These are phyloP conservation scores for Quercus lobata DNA, from an alignment of 331 rosid species.

Conservation along the genomic window DNA sequence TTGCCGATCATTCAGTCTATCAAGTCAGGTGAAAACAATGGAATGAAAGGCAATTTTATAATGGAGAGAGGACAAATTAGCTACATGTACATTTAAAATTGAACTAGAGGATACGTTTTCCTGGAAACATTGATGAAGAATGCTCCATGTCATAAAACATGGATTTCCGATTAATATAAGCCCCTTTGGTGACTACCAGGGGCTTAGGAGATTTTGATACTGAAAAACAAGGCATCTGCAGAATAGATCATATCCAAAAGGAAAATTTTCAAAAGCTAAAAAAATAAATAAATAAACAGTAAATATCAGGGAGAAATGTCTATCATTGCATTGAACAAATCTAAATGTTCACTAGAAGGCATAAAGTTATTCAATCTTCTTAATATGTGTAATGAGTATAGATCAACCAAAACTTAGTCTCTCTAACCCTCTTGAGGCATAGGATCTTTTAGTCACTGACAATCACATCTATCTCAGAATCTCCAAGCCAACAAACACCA, in stretches of 20 bases:
- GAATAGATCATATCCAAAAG: conserved; percentile 4
- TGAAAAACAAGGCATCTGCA: conserved; percentile 52
- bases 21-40: not conserved
- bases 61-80: not conserved
- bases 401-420: not conserved
- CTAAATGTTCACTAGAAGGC: not conserved
- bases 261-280: not conserved
- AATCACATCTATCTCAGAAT: too few relatives aligned
- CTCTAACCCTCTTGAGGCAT: not conserved
- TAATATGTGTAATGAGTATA: not conserved
- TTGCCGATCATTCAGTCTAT: not conserved
- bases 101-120: conserved; percentile 51
- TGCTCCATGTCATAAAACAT: conserved; percentile 52
- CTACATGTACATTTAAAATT: not conserved
- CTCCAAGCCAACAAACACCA: too few relatives aligned
- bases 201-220: conserved; percentile 31
- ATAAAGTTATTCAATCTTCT: not conserved
- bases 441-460: too few relatives aligned
- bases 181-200: conserved; percentile 28
- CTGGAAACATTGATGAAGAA: conserved; percentile 47
- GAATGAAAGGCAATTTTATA: not conserved
- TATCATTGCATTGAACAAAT: not conserved
- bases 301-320: conserved; percentile 12
- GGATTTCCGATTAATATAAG: conserved; percentile 47
- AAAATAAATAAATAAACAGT: not conserved